Percentiles rank a stretch among this genome's conserved stretches.
These are phyloP conservation scores for Phialophora tarda DNA, from an alignment of 2,329 filamentous ascomycete genomes.

Conservation along the genomic window DNA sequence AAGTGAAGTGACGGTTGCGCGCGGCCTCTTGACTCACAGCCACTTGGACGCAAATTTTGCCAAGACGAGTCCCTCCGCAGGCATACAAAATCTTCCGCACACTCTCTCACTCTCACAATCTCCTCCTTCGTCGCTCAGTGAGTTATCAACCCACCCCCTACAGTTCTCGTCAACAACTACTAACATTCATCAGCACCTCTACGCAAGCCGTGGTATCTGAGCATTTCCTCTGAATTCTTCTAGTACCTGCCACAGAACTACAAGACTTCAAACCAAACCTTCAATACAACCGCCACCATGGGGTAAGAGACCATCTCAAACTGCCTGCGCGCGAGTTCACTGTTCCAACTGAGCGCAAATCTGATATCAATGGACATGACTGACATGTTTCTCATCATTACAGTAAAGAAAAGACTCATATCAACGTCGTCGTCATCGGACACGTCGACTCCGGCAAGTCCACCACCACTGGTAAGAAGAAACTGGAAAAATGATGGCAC, in stretches of 20 bases:
- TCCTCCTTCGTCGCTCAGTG: conserved; percentile 41
- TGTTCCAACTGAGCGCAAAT: conserved; percentile 17
- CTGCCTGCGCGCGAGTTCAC: conserved; percentile 30
- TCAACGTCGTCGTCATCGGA: conserved; percentile 98
- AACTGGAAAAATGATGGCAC: conserved; percentile 39
- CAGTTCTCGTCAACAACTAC: conserved; percentile 29
- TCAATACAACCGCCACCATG: conserved; percentile 59
- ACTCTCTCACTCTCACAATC: conserved; percentile 31
- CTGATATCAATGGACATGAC: conserved; percentile 36
- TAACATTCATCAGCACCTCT: conserved; percentile 54
- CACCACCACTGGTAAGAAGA: conserved; percentile 82
- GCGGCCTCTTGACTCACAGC: conserved; percentile 17
- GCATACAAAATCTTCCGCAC: conserved; percentile 40
- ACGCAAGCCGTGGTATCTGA: conserved; percentile 60
- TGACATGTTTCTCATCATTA: conserved; percentile 37
- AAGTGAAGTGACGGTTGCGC: conserved; percentile 12
- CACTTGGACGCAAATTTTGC: conserved; percentile 24
- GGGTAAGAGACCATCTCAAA: conserved; percentile 57
- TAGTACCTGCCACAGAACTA: conserved; percentile 57
- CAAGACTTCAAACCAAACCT: conserved; percentile 47
- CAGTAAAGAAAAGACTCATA: conserved; percentile 95
- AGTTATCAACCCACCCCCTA: conserved; percentile 35
- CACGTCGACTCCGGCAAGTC: conserved; percentile 99
- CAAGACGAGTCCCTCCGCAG: conserved; percentile 33
- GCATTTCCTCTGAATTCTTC: conserved; percentile 52